phyloP scores from a whole-genome alignment of 2,329 filamentous ascomycete species.

The Colletotrichum scovillei region DNA sequence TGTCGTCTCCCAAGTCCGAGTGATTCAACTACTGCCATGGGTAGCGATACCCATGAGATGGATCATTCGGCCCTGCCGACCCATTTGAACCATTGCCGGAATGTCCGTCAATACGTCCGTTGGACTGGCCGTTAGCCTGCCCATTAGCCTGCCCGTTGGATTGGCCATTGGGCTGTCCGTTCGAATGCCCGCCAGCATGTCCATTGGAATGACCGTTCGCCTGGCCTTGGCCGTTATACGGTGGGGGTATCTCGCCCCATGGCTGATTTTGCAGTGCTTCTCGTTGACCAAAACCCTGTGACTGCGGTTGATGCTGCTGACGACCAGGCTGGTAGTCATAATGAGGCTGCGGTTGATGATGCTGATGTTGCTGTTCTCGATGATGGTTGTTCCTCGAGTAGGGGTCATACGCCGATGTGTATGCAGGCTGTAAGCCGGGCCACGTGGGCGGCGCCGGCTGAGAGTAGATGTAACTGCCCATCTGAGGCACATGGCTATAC shows the following conservation, averaged over 20 bases:
- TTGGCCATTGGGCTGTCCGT: background rate
- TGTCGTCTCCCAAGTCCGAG: background rate
- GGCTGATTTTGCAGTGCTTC: background rate
- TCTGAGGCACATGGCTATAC: slow-evolving; percentile 14
- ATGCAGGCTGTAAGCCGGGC: slow-evolving; percentile 31
- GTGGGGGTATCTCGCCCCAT: slow-evolving; percentile 9
- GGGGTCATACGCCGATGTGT: slow-evolving; percentile 28
- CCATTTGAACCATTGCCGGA: background rate
- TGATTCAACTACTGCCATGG: slow-evolving; percentile 36
- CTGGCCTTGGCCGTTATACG: slow-evolving; percentile 18
- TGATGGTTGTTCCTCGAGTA: background rate
- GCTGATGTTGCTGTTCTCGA: background rate
- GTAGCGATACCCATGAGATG: slow-evolving; percentile 30
- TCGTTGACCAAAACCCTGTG: background rate
- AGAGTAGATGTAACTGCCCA: slow-evolving; percentile 17
- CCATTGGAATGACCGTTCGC: background rate
- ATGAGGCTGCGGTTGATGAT: slow-evolving; percentile 7
- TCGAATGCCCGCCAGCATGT: background rate
- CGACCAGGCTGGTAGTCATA: background rate
- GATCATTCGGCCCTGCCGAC: slow-evolving; percentile 22
- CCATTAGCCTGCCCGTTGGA: background rate
- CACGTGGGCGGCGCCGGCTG: slow-evolving; percentile 27
- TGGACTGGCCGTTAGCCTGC: background rate
- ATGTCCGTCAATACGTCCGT: background rate
- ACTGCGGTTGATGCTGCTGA: slow-evolving; percentile 9